Evolutionary conservation across 306 rosid genomes (phyloP).

Genomic region (Dalbergia oliveri): DNA sequence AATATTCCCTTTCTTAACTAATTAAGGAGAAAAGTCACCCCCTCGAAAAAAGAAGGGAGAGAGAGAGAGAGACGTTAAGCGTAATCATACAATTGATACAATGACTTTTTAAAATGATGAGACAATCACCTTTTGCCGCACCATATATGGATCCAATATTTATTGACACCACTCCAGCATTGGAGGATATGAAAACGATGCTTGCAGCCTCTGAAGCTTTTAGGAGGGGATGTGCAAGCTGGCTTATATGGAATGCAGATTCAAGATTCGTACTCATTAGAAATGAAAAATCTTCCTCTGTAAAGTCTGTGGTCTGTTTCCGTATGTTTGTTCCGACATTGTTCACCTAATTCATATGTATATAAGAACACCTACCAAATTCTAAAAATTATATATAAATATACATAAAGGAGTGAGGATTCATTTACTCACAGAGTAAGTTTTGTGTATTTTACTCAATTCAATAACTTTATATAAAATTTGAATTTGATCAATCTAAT

Average conservation of each 20-base stretch:
- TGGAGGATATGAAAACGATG: slow-evolving; percentile 51
- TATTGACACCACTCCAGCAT: slow-evolving; percentile 23
- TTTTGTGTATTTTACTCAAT: too few relatives aligned
- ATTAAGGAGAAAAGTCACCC: too few relatives aligned
- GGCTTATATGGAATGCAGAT: slow-evolving; percentile 50
- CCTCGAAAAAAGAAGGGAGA: too few relatives aligned
- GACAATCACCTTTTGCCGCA: slow-evolving; percentile 53
- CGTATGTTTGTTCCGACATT: slow-evolving; percentile 30
- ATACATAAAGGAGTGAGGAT: too few relatives aligned
- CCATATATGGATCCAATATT: slow-evolving; percentile 35
- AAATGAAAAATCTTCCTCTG: slow-evolving; percentile 45
- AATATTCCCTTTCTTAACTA: too few relatives aligned
- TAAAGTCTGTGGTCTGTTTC: slow-evolving; percentile 20
- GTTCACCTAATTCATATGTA: slow-evolving; percentile 2
- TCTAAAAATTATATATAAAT: too few relatives aligned
- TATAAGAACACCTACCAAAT: not conserved
- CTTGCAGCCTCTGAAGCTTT: slow-evolving; percentile 45
- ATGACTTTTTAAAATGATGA: not conserved
- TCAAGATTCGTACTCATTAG: slow-evolving; percentile 39
- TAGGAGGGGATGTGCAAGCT: slow-evolving; percentile 48
- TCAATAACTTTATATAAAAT: too few relatives aligned
- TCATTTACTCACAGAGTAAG: too few relatives aligned
- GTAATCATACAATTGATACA: too few relatives aligned
- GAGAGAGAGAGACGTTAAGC: too few relatives aligned
- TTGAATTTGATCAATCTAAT: too few relatives aligned